phyloP scores from a whole-genome alignment of 768 basidiomycete species.

The Auricularia sp. region DNA sequence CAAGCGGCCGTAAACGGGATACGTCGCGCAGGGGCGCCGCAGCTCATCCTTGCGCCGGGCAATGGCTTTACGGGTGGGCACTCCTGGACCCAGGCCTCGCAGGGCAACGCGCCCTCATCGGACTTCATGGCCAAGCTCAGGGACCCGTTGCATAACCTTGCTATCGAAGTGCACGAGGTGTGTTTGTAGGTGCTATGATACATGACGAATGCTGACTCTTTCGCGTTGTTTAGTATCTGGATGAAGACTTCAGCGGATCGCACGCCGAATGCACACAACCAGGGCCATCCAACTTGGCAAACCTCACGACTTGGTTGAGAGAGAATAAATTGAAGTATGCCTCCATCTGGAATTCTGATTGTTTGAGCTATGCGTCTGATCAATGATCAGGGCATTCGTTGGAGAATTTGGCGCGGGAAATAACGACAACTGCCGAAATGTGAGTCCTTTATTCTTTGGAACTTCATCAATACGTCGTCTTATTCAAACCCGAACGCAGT shows the following conservation, averaged over 20 bases:
- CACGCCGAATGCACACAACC: constrained; percentile 35
- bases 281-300: constrained; percentile 32
- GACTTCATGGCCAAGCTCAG: constrained; percentile 31
- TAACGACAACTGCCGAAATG: constrained; percentile 26
- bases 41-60: constrained; percentile 37
- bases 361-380: not conserved
- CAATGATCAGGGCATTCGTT: constrained; percentile 27
- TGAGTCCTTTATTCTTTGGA: not conserved
- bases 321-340: constrained; percentile 33
- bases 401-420: constrained; percentile 38
- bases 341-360: not conserved
- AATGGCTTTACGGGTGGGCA: constrained; percentile 39
- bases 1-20: constrained; percentile 37
- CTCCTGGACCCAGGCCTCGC: constrained; percentile 27
- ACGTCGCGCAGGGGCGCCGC: constrained; percentile 27
- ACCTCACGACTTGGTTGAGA: constrained; percentile 31
- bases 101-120: constrained; percentile 27
- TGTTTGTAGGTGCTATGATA: not conserved
- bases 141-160: constrained; percentile 32
- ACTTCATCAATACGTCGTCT: not conserved
- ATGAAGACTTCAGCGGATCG: constrained; percentile 33
- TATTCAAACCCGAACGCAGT: constrained; percentile 13
- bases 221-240: not conserved
- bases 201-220: not conserved
- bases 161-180: constrained; percentile 37